Percentiles rank a stretch among this genome's conserved stretches.
phyloP scores from a whole-genome alignment of 192 early-diverging fungal species.

The Coemansia sp. region DNA sequence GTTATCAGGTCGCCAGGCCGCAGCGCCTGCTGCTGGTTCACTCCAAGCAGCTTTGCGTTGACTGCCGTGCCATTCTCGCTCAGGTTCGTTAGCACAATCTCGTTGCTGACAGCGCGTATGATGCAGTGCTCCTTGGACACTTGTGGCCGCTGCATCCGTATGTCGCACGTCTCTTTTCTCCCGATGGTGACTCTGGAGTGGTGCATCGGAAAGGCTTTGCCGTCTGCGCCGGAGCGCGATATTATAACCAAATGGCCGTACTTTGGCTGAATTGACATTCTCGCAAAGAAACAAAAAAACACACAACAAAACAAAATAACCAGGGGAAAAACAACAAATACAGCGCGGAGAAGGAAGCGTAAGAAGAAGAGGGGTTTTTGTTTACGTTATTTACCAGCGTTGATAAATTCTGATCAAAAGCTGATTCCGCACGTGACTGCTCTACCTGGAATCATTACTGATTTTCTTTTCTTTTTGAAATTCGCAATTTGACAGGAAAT shows the following conservation, averaged over 20 bases:
- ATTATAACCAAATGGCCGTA: conserved; percentile 46
- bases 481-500: too few relatives aligned
- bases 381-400: neutral
- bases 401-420: neutral
- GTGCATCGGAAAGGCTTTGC: conserved; percentile 50
- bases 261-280: conserved; percentile 18
- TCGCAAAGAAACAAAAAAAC: neutral
- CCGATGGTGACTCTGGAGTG: conserved; percentile 40
- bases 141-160: conserved; percentile 40
- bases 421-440: neutral
- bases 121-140: conserved; percentile 53
- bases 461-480: too few relatives aligned
- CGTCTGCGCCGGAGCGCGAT: conserved; percentile 43
- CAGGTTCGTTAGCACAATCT: conserved; percentile 37
- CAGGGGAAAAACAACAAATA: neutral
- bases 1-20: conserved; percentile 39
- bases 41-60: conserved; percentile 9
- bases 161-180: conserved; percentile 52
- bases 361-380: neutral
- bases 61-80: conserved; percentile 38
- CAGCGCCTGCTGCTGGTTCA: conserved; percentile 26
- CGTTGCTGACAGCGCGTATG: conserved; percentile 15
- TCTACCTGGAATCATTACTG: too few relatives aligned
- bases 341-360: neutral
- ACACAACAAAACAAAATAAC: neutral